phyloP scores from a whole-genome alignment of 2,329 filamentous ascomycete genomes.

The Ascochyta rabiei region DNA sequence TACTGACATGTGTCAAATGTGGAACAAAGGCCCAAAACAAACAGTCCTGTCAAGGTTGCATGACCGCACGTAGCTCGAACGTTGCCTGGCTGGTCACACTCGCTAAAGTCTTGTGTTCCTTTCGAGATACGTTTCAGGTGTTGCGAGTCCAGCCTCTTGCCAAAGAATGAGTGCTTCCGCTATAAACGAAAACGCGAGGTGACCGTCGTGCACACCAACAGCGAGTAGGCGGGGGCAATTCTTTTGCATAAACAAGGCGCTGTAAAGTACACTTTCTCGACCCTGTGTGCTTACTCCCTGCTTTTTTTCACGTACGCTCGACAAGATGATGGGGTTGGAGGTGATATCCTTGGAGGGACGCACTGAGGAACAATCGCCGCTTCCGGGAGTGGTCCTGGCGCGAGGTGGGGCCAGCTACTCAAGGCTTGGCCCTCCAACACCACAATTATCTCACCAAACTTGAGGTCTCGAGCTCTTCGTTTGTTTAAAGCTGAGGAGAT shows the following conservation, averaged over 20 bases:
- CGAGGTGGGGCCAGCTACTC: too few relatives aligned
- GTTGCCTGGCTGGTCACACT: conserved; percentile 1
- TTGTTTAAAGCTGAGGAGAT: background rate
- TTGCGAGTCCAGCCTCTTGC: background rate
- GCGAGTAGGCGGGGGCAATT: background rate
- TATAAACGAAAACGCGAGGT: too few relatives aligned
- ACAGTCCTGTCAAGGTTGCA: background rate
- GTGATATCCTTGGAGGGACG: background rate
- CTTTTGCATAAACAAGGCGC: background rate
- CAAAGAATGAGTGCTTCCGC: background rate
- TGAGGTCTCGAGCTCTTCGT: background rate
- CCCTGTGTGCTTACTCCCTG: background rate
- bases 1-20: conserved; percentile 11
- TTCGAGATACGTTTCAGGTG: conserved; percentile 3
- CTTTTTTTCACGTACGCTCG: background rate
- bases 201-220: background rate
- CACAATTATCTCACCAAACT: background rate
- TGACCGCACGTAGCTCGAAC: conserved; percentile 9
- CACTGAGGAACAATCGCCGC: conserved; percentile 1
- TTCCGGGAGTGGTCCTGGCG: conserved; percentile 19
- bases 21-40: conserved; percentile 34
- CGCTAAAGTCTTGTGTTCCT: background rate
- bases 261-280: background rate
- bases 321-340: background rate
- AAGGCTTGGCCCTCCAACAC: background rate